phyloP scores from a whole-genome alignment of 1,284 basidiomycete species.

The Stygiomarasmius scandens region DNA sequence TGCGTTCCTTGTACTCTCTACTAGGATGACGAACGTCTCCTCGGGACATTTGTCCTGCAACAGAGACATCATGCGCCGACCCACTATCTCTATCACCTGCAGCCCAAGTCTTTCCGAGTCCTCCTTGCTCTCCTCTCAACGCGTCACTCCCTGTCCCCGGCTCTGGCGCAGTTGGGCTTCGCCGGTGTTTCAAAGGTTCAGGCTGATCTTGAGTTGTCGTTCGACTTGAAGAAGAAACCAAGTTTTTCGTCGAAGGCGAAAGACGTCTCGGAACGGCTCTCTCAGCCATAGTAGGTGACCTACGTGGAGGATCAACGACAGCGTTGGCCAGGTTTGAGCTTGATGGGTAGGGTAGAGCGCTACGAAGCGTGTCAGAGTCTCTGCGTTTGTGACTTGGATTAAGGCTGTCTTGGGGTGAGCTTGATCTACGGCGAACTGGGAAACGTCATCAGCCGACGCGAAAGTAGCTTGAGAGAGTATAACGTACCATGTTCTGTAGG shows the following conservation, averaged over 20 bases:
- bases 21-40: slow-evolving; percentile 21
- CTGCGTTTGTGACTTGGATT: slow-evolving; percentile 54
- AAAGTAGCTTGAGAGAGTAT: background rate
- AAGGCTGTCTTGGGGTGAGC: slow-evolving; percentile 21
- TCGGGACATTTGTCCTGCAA: slow-evolving; percentile 30
- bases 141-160: slow-evolving; percentile 43
- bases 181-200: slow-evolving; percentile 42
- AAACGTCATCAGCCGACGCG: slow-evolving; percentile 9
- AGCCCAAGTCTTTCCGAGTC: slow-evolving; percentile 52
- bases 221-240: slow-evolving; percentile 14
- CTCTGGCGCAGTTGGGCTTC: slow-evolving; percentile 68
- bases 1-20: background rate
- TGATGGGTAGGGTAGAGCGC: slow-evolving; percentile 33
- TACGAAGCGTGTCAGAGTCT: slow-evolving; percentile 73
- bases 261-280: slow-evolving; percentile 20
- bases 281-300: slow-evolving; percentile 39
- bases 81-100: slow-evolving; percentile 39
- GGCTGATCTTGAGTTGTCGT: slow-evolving; percentile 11
- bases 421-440: slow-evolving; percentile 29
- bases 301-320: slow-evolving; percentile 5
- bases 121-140: slow-evolving; percentile 21
- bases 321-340: background rate
- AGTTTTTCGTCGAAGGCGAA: slow-evolving; percentile 32
- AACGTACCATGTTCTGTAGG: slow-evolving; percentile 20
- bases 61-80: slow-evolving; percentile 27